Conservation (phyloP, 2,329 filamentous ascomycete genomes). For the Camptophora hylomeconis region DNA sequence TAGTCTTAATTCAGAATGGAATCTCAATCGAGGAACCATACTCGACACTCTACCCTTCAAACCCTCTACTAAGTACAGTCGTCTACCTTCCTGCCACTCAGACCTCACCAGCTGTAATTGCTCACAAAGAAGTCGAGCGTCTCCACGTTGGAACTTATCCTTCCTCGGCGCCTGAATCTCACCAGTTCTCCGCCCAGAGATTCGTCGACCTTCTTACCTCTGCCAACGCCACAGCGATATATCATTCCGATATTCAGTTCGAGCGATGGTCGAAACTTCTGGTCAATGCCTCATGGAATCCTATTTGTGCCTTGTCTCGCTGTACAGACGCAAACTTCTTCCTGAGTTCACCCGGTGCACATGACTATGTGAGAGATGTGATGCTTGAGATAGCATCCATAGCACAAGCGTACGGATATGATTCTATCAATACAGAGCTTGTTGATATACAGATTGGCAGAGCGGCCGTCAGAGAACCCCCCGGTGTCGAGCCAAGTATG, state of each 20-base stretch:
- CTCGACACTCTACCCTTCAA: conserved; percentile 32
- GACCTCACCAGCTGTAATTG: conserved; percentile 33
- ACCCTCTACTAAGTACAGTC: conserved; percentile 43
- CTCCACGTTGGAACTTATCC: conserved; percentile 41
- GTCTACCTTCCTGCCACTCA: conserved; percentile 42
- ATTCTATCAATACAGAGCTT: conserved; percentile 22
- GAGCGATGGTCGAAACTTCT: conserved; percentile 49
- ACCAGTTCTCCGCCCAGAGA: conserved; percentile 20
- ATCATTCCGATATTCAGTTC: conserved; percentile 42
- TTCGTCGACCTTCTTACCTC: conserved; percentile 31
- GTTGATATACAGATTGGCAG: conserved; percentile 26
- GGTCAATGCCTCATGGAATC: conserved; percentile 50
- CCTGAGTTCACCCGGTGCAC: conserved; percentile 24
- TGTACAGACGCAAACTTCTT: conserved; percentile 41
- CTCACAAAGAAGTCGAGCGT: conserved; percentile 33
- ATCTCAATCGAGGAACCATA: conserved; percentile 48
- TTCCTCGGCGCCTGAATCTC: conserved; percentile 13
- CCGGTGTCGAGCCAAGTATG: conserved; percentile 38
- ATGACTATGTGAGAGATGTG: conserved; percentile 22
- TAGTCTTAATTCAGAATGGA: conserved; percentile 50
- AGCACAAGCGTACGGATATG: conserved; percentile 29
- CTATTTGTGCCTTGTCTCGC: conserved; percentile 43
- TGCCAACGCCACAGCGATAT: conserved; percentile 34
- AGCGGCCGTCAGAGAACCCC: conserved; percentile 23
- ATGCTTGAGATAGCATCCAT: conserved; percentile 34